A percentile compares a stretch with the other conserved stretches of the same genome.
Evolutionary conservation across 306 rosid species (phyloP).

Genomic region (Spatholobus suberectus): DNA sequence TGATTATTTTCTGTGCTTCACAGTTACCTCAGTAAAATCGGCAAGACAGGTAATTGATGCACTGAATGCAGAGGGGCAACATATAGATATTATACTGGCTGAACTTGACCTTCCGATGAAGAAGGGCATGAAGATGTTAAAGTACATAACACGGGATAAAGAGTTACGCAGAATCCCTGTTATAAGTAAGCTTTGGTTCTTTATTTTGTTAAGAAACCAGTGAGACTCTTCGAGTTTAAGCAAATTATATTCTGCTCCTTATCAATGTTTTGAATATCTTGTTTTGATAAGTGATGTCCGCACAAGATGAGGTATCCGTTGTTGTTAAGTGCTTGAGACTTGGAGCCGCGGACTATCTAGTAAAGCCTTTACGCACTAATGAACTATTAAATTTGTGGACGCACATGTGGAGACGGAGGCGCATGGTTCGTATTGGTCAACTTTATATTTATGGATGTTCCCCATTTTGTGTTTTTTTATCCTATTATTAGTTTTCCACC

Average conservation of each 20-base stretch:
- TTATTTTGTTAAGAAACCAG: slow-evolving; percentile 11
- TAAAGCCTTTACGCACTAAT: slow-evolving; percentile 96
- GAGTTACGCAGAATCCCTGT: slow-evolving; percentile 88
- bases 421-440: slow-evolving; percentile 71
- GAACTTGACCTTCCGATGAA: slow-evolving; percentile 90
- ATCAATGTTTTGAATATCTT: slow-evolving; percentile 38
- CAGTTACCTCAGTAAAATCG: slow-evolving; percentile 84
- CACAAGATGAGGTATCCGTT: slow-evolving; percentile 90
- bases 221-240: neutral
- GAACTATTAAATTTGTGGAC: slow-evolving; percentile 98
- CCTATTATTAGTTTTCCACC: neutral
- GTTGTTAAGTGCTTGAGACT: slow-evolving; percentile 98
- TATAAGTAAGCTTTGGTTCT: slow-evolving; percentile 68
- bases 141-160: slow-evolving; percentile 81
- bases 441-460: slow-evolving; percentile 37
- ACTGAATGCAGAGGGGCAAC: slow-evolving; percentile 88
- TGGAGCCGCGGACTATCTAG: slow-evolving; percentile 99
- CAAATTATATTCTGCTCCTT: slow-evolving; percentile 33
- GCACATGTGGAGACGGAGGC: slow-evolving; percentile 99
- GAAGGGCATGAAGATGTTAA: slow-evolving; percentile 91
- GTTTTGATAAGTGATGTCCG: slow-evolving; percentile 88
- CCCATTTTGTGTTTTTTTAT: slow-evolving; percentile 25
- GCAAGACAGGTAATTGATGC: slow-evolving; percentile 96
- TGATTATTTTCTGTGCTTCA: slow-evolving; percentile 32
- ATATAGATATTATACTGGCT: slow-evolving; percentile 89